Evolutionary conservation across 495 filamentous ascomycete genomes (phyloP).

Genomic region (Pyrenula aspistea): DNA sequence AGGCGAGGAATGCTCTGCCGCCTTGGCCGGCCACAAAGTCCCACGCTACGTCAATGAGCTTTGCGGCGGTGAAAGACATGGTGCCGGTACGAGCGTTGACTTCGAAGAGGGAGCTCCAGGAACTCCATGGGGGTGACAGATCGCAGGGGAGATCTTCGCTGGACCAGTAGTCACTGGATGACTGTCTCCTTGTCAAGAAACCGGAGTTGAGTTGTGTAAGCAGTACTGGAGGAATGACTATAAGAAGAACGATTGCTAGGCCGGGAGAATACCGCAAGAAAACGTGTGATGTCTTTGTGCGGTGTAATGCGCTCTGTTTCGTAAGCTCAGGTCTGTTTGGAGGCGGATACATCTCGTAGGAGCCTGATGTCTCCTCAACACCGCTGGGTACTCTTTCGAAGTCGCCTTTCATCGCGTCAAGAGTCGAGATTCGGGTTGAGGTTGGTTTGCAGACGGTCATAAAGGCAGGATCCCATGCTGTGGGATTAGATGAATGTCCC

Average conservation of each 20-base stretch:
- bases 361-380: background rate
- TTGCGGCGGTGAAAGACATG: constrained; percentile 11
- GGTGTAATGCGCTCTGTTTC: too few species aligned
- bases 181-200: background rate
- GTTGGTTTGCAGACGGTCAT: too few species aligned
- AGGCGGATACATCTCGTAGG: background rate
- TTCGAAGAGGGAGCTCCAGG: background rate
- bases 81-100: background rate
- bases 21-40: constrained; percentile 15
- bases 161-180: background rate
- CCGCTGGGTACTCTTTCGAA: background rate
- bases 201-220: background rate
- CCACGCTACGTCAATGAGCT: constrained; percentile 17
- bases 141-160: background rate
- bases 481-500: too few species aligned
- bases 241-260: background rate
- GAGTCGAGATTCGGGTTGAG: too few species aligned
- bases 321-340: background rate
- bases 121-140: background rate
- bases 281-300: background rate
- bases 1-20: constrained; percentile 12
- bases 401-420: background rate
- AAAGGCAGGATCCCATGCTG: too few species aligned
- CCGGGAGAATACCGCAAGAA: background rate
- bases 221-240: background rate